Evolutionary conservation across 1,284 basidiomycete species (phyloP), one percentile per base, ranked within the genome.

Genomic region (Schizophyllum commune): DNA sequence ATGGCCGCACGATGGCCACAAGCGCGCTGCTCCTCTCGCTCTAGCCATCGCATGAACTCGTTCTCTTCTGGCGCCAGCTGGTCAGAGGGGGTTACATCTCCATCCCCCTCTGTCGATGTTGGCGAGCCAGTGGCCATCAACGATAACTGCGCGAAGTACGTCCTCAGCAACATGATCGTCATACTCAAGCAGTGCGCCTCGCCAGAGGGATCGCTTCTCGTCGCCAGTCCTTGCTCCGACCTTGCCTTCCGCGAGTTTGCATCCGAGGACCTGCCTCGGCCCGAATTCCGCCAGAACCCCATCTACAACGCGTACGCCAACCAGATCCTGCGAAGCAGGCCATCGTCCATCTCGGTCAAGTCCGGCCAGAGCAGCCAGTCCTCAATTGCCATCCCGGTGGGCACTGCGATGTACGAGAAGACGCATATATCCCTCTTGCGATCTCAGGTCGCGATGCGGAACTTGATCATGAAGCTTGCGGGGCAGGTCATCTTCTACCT

Each of bases 401-500:
- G 79, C 55, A 79, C 77, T 52, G 73, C 78, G 17, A 74, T 75
- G 20, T 89, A 88, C 67, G 86, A 90, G 73, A 84, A 79, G 70
- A 91, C 89, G 1, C 84, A 86, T 21, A 79, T 83, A 70, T 82
- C 84, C 6, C 76, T 86, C 15, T 77, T 84, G 51, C 82, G 79
- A 64, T 85, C 85, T 1, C 72, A 81, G 2, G 71, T 79, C 56
- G 79, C 84, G 8, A 76, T 91, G 60, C 85, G 83, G 65, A 75
- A 77, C 15, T 75, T 88, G 34, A 86, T 91, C 63, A 79, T 82
- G 61, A 84, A 86, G 69, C 88, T 82, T 66, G 81, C 87, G 5
- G 89, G 91, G 13, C 85, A 88, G 56, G 87, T 96, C 67, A 83
- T 97, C 54, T 96, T 92, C 71, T 89, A 91, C 70, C 81, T 98